Evolutionary conservation across 805 yeast genomes (phyloP), one percentile per base, ranked within the genome.

Genomic region (Cephaloascus albidus): DNA sequence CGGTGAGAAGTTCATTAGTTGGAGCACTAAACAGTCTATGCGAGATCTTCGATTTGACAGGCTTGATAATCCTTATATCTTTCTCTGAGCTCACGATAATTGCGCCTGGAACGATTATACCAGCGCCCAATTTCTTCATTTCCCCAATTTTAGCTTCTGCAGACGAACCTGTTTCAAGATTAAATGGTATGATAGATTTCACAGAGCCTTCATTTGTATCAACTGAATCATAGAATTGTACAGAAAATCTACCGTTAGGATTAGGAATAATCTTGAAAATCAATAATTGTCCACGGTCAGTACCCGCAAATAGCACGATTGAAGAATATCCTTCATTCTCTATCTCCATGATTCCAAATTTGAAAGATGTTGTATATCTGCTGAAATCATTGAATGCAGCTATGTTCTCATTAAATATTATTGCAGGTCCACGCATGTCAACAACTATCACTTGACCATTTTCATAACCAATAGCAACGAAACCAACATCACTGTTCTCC

Each of bases 351-450:
- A 85, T 81, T 6, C 33, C 40, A n/a, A 40, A n/a, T 33, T 23
- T 20, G 19, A 41, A 10, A 10, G 46, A 23, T 35, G 36, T 42
- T n/a, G 41, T 35, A 18, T 16, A 14, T n/a, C 36, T 3, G 37
- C 42, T 10, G 27, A 18, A 17, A 36, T 30, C 14, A 36, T 36
- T 44, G 5, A 50, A 40, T n/a, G 51, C 47, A 10, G 44, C 45
- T 6, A 65, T 41, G 19, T 53, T 56, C 14, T 62, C 66, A 38
- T 71, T 65, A 43, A 61, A 65, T 20, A 84, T 80, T 4, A 80
- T 58, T 0, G 85, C 87, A 0, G 89, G 89, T 2, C 85, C 85
- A 42, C 96, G 69, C 40, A 85, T 67, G 59, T 90, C 97, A 42
- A 89, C 62, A 0, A 90, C 78, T 2, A 81, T 59, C 15, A 90